Evolutionary conservation across 176 grass and related monocot genomes (phyloP).

Genomic region (Dendrocalamus sinicus): DNA sequence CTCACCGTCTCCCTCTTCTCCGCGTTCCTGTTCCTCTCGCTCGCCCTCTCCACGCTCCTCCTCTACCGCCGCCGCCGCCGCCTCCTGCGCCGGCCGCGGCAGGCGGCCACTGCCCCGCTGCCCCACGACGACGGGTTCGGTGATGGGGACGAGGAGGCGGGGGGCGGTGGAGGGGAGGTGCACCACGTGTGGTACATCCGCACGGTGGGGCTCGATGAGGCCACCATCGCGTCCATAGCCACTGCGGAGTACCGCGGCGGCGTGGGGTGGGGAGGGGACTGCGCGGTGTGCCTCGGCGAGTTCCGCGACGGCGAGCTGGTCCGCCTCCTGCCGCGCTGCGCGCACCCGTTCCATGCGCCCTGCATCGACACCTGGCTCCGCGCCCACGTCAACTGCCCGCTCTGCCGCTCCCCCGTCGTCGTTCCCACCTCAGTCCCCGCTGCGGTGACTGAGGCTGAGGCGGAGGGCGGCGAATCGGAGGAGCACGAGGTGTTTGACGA

Average conservation of each 20-base stretch:
- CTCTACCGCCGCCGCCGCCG: conserved; percentile 68
- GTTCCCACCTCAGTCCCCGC: conserved; percentile 28
- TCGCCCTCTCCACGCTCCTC: conserved; percentile 51
- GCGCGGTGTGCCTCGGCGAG: conserved; percentile 85
- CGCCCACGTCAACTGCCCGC: conserved; percentile 72
- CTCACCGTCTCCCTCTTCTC: conserved; percentile 53
- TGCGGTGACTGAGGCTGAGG: background rate
- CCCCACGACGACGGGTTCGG: conserved; percentile 1
- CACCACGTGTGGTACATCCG: conserved; percentile 85
- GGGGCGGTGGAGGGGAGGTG: conserved; percentile 46
- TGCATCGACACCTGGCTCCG: conserved; percentile 95
- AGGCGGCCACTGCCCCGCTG: background rate
- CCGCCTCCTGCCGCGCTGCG: conserved; percentile 77
- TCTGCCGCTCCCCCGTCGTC: conserved; percentile 65
- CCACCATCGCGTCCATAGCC: conserved; percentile 73
- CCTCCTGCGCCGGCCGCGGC: conserved; percentile 28
- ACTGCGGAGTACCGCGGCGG: conserved; percentile 58
- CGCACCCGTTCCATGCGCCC: conserved; percentile 69
- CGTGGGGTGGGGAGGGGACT: conserved; percentile 48
- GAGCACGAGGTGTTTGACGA: conserved; percentile 41
- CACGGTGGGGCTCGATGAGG: conserved; percentile 78
- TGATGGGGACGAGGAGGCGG: conserved; percentile 42
- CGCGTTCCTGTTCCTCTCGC: conserved; percentile 59
- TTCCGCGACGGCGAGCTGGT: conserved; percentile 72
- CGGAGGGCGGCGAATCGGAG: background rate